These are phyloP conservation scores for Rhododendron griersonianum DNA, from an alignment of 148 eudicot genomes.

Conservation along the genomic window DNA sequence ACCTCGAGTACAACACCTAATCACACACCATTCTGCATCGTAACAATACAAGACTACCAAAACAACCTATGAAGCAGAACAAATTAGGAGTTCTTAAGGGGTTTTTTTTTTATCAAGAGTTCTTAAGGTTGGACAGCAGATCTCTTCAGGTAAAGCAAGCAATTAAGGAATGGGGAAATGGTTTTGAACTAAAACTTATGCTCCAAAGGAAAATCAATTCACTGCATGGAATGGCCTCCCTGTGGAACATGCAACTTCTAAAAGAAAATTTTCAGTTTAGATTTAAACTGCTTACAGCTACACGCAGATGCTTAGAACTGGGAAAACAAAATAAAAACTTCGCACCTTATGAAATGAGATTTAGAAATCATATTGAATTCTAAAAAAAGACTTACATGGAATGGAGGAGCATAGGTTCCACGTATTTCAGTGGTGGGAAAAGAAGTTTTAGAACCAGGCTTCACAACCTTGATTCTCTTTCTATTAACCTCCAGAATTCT, in stretches of 20 bases:
- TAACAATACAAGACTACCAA: slow-evolving; percentile 2
- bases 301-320: not conserved
- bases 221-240: not conserved
- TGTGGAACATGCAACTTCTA: not conserved
- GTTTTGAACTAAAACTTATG: too few relatives aligned
- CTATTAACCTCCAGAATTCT: slow-evolving; percentile 87
- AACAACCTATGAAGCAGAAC: not conserved
- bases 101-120: not conserved
- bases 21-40: not conserved
- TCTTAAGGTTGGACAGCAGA: not conserved
- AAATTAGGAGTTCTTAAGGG: not conserved
- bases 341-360: not conserved
- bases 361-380: not conserved
- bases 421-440: slow-evolving; percentile 93
- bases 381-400: slow-evolving; percentile 63
- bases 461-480: slow-evolving; percentile 87
- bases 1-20: not conserved
- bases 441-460: slow-evolving; percentile 95
- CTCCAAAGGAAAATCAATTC: not conserved
- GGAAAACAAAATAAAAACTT: not conserved
- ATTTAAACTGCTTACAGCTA: not conserved
- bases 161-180: not conserved
- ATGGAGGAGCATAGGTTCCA: slow-evolving; percentile 92
- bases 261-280: not conserved
- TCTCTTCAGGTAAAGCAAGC: not conserved